phyloP scores from a whole-genome alignment of 2,329 filamentous ascomycete genomes.

The Didymella pinodella region DNA sequence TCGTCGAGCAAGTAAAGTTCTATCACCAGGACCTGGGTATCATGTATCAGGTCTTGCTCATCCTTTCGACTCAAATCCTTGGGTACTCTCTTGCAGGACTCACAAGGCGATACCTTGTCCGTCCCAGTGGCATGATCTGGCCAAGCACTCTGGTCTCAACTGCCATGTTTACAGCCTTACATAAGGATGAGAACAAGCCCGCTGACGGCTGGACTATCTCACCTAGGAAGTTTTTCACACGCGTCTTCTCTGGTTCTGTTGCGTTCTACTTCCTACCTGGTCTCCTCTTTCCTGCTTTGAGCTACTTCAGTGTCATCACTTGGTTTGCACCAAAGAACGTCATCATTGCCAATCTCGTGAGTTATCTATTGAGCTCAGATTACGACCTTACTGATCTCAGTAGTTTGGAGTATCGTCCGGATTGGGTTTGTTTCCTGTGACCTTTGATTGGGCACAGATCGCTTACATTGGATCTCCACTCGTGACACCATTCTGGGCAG shows the following conservation, averaged over 20 bases:
- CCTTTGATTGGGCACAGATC: constrained; percentile 91
- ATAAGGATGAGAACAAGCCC: constrained; percentile 82
- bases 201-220: constrained; percentile 85
- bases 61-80: constrained; percentile 83
- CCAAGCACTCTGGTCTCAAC: constrained; percentile 87
- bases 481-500: constrained; percentile 85
- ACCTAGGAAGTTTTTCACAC: constrained; percentile 83
- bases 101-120: constrained; percentile 80
- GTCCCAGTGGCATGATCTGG: constrained; percentile 91
- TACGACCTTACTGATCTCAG: constrained; percentile 14
- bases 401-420: constrained; percentile 84
- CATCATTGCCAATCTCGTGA: constrained; percentile 78
- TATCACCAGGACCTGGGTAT: constrained; percentile 83
- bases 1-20: constrained; percentile 88
- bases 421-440: constrained; percentile 82
- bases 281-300: constrained; percentile 81
- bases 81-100: constrained; percentile 88
- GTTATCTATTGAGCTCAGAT: constrained; percentile 16
- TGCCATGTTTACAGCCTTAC: constrained; percentile 86
- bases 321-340: constrained; percentile 89
- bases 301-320: constrained; percentile 87
- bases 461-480: constrained; percentile 86
- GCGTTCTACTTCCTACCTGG: constrained; percentile 87
- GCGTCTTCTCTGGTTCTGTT: constrained; percentile 75
- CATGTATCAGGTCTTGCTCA: constrained; percentile 80